A percentile compares a stretch with the other conserved stretches of the same genome.
Evolutionary conservation across 768 basidiomycete genomes (phyloP).

Genomic region (Mycena rebaudengoi): DNA sequence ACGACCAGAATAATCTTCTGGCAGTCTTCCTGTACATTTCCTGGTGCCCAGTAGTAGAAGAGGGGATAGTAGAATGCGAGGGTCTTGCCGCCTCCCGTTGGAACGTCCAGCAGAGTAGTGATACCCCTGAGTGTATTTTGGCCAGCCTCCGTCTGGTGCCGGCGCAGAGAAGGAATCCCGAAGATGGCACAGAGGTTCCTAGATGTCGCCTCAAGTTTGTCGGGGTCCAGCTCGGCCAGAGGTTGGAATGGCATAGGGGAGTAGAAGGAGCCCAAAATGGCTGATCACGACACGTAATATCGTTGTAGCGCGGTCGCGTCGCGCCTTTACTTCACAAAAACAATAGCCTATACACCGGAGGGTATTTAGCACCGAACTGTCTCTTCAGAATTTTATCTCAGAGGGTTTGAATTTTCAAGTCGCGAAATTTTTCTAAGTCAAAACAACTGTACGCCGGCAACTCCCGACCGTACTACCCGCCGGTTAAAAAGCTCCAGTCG

Average conservation of each 20-base stretch:
- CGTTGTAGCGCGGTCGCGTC: not conserved
- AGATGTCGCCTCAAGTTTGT: not conserved
- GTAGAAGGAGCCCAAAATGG: not conserved
- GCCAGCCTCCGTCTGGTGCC: slow-evolving; percentile 10
- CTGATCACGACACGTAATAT: not conserved
- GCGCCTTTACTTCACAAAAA: not conserved
- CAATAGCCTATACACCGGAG: not conserved
- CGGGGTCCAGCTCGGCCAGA: not conserved
- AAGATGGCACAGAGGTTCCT: not conserved
- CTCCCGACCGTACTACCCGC: not conserved
- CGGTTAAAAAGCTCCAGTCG: slow-evolving; percentile 7
- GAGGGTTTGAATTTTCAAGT: not conserved
- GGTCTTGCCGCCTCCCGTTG: slow-evolving; percentile 26
- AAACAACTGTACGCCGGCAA: slow-evolving; percentile 6
- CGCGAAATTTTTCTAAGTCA: slow-evolving; percentile 10
- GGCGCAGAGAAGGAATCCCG: not conserved
- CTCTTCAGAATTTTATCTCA: not conserved
- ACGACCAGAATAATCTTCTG: slow-evolving; percentile 22
- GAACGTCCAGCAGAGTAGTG: slow-evolving; percentile 14
- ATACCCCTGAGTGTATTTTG: slow-evolving; percentile 17
- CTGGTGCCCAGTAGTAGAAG: slow-evolving; percentile 17
- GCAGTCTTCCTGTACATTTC: slow-evolving; percentile 5
- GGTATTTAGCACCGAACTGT: not conserved
- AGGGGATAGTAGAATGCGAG: slow-evolving; percentile 24
- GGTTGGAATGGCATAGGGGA: slow-evolving; percentile 11